Evolutionary conservation across 2,329 filamentous ascomycete species (phyloP), one percentile per base, ranked within the genome.

Genomic region (Colletotrichum sp.): DNA sequence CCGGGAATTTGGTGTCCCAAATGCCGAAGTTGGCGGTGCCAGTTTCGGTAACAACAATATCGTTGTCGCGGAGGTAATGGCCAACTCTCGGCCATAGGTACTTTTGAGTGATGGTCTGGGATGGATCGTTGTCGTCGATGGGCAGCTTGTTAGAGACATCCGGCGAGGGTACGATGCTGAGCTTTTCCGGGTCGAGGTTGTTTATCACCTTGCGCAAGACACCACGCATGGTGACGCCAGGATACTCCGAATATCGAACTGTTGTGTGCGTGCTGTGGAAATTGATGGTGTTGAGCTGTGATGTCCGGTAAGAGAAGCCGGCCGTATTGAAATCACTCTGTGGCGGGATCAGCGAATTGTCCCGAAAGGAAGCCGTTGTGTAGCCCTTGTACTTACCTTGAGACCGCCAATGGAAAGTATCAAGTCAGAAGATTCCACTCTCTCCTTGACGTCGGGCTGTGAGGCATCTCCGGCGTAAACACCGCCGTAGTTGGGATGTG

Each of bases 21-120:
- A 97, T 94, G 71, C 96, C 96, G 83, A 97, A 96, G 85, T 96
- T 96, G 73, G 95, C 89, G 0, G 96, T 98, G 52, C 95, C 96
- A 3, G 95, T 98, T 83, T 97, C 96, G 1, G 95, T 96, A 66
- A 98, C 90, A 70, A 98, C 88, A 72, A 97, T 91, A 80, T 98
- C 96, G 61, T 92, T 89, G 70, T 92, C 87, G 70, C 90, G 88
- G 12, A 98, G 86, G 88, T 94, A 97, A 77, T 93, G 88, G 48
- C 94, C 93, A 18, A 97, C 87, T 52, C 90, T 91, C 1, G 94
- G 94, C 95, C 95, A 98, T 83, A 98, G 90, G 88, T 91, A 95
- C 18, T 89, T 89, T 82, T 96, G 94, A 12, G 89, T 93, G 81
- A 96, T 94, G 56, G 62, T 82, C 66, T 80, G 80, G 56, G 79